Conservation (phyloP, 2,329 filamentous ascomycete species). For the Xylaria sp. region DNA sequence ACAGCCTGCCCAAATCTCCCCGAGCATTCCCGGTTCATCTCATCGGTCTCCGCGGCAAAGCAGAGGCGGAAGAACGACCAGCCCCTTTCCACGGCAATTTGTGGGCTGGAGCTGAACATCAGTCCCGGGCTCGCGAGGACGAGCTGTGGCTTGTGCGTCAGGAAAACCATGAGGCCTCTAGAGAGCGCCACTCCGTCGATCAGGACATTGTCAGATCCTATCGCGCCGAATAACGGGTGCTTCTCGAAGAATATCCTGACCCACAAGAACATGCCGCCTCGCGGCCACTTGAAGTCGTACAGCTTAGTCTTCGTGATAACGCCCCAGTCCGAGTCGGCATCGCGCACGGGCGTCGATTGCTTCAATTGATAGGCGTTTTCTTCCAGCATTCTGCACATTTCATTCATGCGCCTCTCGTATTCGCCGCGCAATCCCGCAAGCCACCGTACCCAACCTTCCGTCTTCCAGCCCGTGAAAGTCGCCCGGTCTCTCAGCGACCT, state of each 20-base stretch:
- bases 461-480: slow-evolving; percentile 69
- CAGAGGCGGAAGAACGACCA: slow-evolving; percentile 80
- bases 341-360: slow-evolving; percentile 56
- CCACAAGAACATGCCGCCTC: slow-evolving; percentile 94
- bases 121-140: slow-evolving; percentile 73
- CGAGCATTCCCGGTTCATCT: slow-evolving; percentile 67
- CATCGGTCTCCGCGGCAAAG: slow-evolving; percentile 82
- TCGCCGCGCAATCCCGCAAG: slow-evolving; percentile 80
- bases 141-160: slow-evolving; percentile 71
- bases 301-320: slow-evolving; percentile 76
- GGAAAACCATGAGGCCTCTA: slow-evolving; percentile 71
- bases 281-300: slow-evolving; percentile 78
- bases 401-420: slow-evolving; percentile 84
- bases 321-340: slow-evolving; percentile 68
- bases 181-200: slow-evolving; percentile 63
- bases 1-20: slow-evolving; percentile 71
- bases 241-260: slow-evolving; percentile 71
- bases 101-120: slow-evolving; percentile 73
- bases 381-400: slow-evolving; percentile 78
- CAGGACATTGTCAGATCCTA: slow-evolving; percentile 44
- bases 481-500: slow-evolving; percentile 55
- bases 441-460: slow-evolving; percentile 90
- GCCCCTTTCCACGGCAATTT: slow-evolving; percentile 62
- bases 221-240: slow-evolving; percentile 69
- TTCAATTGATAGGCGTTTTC: slow-evolving; percentile 69